These are phyloP conservation scores for Setomelanomma holmii DNA, from an alignment of 2,329 filamentous ascomycete genomes.

Conservation along the genomic window DNA sequence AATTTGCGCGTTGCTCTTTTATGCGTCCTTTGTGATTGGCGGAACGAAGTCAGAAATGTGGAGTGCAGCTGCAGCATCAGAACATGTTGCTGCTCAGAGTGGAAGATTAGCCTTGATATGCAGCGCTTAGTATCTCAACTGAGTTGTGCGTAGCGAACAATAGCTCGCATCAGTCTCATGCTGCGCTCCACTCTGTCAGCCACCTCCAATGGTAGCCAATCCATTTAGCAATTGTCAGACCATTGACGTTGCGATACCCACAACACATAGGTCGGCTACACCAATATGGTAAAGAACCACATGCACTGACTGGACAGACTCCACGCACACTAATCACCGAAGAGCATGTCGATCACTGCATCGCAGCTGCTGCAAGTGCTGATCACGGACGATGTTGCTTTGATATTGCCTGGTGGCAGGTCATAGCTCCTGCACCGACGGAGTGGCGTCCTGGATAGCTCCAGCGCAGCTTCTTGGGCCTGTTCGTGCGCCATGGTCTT, in stretches of 20 bases:
- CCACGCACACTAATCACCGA: slow-evolving; percentile 15
- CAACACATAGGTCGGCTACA: slow-evolving; percentile 6
- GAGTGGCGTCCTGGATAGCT: slow-evolving; percentile 10
- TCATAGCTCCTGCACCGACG: slow-evolving; percentile 11
- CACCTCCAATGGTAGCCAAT: slow-evolving; percentile 21
- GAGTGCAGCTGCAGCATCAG: slow-evolving; percentile 3
- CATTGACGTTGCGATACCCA: slow-evolving; percentile 10
- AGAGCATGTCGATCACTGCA: slow-evolving; percentile 18
- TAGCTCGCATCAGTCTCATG: slow-evolving; percentile 6
- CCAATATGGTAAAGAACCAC: background rate
- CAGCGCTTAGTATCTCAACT: slow-evolving; percentile 5
- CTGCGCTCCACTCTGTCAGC: slow-evolving; percentile 18
- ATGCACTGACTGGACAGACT: background rate
- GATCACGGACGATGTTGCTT: slow-evolving; percentile 8
- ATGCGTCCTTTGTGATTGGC: slow-evolving; percentile 3
- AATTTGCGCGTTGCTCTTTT: background rate
- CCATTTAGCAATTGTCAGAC: slow-evolving; percentile 11
- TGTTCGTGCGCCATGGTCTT: background rate
- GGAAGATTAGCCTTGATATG: slow-evolving; percentile 10
- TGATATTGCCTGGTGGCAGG: slow-evolving; percentile 3
- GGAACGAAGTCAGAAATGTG: slow-evolving; percentile 7
- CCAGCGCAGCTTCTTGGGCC: background rate
- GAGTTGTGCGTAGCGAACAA: slow-evolving; percentile 18
- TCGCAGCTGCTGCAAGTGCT: slow-evolving; percentile 13
- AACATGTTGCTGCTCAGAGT: background rate